Percentiles rank a stretch among this genome's conserved stretches.
These are phyloP conservation scores for Paecilomyces variotii DNA, from an alignment of 2,329 filamentous ascomycete species.

Conservation along the genomic window DNA sequence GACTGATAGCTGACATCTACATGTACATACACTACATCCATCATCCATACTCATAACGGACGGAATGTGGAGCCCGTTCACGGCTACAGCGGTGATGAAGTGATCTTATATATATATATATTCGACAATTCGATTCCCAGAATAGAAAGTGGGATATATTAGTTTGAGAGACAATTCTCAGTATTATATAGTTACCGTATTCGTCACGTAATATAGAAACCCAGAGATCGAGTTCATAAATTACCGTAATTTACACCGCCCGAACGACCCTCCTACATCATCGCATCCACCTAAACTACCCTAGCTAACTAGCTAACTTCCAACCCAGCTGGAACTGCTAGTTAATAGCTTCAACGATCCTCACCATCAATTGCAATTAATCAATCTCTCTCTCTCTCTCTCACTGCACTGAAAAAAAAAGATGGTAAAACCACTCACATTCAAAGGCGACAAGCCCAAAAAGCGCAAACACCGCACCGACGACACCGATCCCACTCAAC, in stretches of 20 bases:
- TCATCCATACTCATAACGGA: too few species aligned
- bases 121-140: too few species aligned
- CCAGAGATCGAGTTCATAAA: background rate
- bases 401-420: background rate
- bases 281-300: background rate
- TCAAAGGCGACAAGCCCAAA: constrained; percentile 95
- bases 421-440: constrained; percentile 71
- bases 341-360: background rate
- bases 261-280: background rate
- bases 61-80: too few species aligned
- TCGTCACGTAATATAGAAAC: too few species aligned
- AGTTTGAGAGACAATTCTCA: too few species aligned
- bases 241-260: background rate
- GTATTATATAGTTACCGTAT: too few species aligned
- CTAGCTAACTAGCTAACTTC: background rate
- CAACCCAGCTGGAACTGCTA: too few species aligned
- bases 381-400: background rate
- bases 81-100: too few species aligned
- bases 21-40: too few species aligned
- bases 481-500: constrained; percentile 40
- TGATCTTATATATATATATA: too few species aligned
- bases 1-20: too few species aligned
- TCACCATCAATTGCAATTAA: background rate
- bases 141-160: too few species aligned
- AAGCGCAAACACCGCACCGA: constrained; percentile 69